Evolutionary conservation across 441 rosid species (phyloP).

Genomic region (Melastoma candidum): DNA sequence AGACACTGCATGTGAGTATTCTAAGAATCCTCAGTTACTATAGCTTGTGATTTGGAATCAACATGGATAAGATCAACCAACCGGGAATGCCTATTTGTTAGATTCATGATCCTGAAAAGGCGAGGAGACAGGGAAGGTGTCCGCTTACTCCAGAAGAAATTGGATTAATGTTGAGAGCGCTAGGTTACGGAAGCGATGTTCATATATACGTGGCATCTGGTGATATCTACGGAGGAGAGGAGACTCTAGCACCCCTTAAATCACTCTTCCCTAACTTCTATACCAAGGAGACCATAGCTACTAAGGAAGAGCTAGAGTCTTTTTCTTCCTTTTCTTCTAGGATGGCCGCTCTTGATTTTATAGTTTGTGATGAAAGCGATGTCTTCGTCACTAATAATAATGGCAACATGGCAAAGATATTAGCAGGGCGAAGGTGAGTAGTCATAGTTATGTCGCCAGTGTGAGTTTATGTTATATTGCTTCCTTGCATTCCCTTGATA

Average conservation of each 20-base stretch:
- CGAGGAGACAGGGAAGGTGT: slow-evolving; percentile 92
- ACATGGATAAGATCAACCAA: slow-evolving; percentile 35
- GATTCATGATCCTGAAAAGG: slow-evolving; percentile 46
- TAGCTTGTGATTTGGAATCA: slow-evolving; percentile 1
- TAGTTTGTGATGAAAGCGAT: slow-evolving; percentile 93
- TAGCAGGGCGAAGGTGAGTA: slow-evolving; percentile 82
- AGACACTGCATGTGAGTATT: slow-evolving; percentile 59
- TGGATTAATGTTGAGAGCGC: slow-evolving; percentile 93
- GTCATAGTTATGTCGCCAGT: background rate
- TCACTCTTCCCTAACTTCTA: slow-evolving; percentile 80
- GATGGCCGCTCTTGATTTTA: slow-evolving; percentile 97
- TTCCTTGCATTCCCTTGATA: background rate
- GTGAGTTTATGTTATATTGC: too few species aligned
- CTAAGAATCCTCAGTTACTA: too few species aligned
- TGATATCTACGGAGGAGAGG: slow-evolving; percentile 86
- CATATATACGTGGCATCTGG: slow-evolving; percentile 98
- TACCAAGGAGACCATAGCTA: slow-evolving; percentile 78
- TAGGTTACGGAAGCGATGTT: slow-evolving; percentile 87
- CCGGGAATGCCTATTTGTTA: too few species aligned
- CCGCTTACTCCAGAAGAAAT: slow-evolving; percentile 97
- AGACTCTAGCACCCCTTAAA: slow-evolving; percentile 75
- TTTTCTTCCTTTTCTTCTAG: slow-evolving; percentile 77
- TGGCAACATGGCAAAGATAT: slow-evolving; percentile 94
- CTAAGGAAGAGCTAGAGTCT: slow-evolving; percentile 62
- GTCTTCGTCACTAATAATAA: slow-evolving; percentile 96